These are phyloP conservation scores for Desmodesmus armatus DNA, from an alignment of 139 green algal genomes.

Conservation along the genomic window DNA sequence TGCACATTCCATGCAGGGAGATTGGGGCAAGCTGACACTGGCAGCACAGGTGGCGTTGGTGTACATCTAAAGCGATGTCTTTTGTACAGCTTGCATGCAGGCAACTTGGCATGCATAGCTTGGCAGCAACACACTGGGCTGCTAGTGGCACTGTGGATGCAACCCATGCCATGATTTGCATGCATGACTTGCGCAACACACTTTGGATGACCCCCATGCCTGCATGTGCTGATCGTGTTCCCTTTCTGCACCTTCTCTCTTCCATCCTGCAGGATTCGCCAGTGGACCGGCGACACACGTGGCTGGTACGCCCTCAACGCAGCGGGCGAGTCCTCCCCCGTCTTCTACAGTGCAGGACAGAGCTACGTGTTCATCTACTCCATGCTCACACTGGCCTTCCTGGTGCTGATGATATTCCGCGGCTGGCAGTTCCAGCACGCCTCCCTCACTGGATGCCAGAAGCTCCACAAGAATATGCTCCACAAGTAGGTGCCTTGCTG, in stretches of 20 bases:
- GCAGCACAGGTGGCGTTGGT: no score
- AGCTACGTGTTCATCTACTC: constrained; percentile 64
- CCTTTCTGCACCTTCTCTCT: neutral
- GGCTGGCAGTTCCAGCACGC: constrained; percentile 58
- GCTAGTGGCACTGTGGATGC: no score
- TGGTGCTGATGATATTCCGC: constrained; percentile 67
- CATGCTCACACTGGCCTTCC: constrained; percentile 55
- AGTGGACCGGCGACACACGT: constrained; percentile 53
- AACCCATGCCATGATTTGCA: neutral
- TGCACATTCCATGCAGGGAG: no score
- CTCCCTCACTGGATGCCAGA: constrained; percentile 18
- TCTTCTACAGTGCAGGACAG: constrained; percentile 8
- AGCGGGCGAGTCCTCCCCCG: neutral
- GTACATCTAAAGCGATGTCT: no score
- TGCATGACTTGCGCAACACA: neutral
- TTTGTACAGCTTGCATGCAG: neutral
- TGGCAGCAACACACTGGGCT: neutral
- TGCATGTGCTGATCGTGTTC: neutral
- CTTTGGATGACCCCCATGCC: neutral
- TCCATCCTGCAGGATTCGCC: constrained; percentile 50
- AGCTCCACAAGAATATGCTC: constrained; percentile 44
- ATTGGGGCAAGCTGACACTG: no score
- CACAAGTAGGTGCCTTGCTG: constrained; percentile 44
- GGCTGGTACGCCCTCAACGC: constrained; percentile 33
- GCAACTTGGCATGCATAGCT: no score